Evolutionary conservation across 2,329 filamentous ascomycete genomes (phyloP), one percentile per base, ranked within the genome.

Genomic region (Biscogniauxia marginata): DNA sequence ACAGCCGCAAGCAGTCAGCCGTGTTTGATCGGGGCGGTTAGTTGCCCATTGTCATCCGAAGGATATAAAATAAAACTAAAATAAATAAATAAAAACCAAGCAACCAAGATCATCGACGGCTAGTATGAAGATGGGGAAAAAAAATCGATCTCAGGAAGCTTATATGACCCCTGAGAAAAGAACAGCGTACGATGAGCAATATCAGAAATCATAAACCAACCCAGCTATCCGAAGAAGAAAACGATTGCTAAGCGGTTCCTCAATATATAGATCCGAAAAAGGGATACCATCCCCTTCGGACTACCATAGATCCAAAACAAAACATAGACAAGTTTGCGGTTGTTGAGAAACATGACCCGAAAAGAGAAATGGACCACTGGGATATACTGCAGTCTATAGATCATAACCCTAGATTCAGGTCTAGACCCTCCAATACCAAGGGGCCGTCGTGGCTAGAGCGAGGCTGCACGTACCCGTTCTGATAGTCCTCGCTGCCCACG

Each of bases 401-500:
- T 63, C 57, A 67, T 30, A 67, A 61, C 13, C 63, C 61, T 16
- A 66, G 44, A 23, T 61, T 58, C 53, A 67, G 52, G 50, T 66
- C 62, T 21, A 68, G 45, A n/a, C 62, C 63, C 20, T 67, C 67
- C 21, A 67, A 45, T 9, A 61, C 48, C 16, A 67, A 47, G n/a
- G 56, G 56, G n/a, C 65, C 65, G 11, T 68, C 66, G 21, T 65
- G 65, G 22, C 62, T 64, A 19, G 63, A 61, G 25, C 63, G 58
- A 49, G 30, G 30, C 9, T 49, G 46, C 48, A 34, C 22, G 19
- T 20, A 18, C 3, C 48, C 48, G n/a, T 43, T 19, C 24, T 34
- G 67, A 52, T 72, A 75, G 49, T 76, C 74, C 19, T 76, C 63
- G 51, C 70, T 73, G 25, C 70, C 71, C 46, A 79, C 72, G 52